A percentile compares a stretch with the other conserved stretches of the same genome.
These are phyloP conservation scores for Heterobasidion occidentale DNA, from an alignment of 1,284 basidiomycete genomes.

Conservation along the genomic window DNA sequence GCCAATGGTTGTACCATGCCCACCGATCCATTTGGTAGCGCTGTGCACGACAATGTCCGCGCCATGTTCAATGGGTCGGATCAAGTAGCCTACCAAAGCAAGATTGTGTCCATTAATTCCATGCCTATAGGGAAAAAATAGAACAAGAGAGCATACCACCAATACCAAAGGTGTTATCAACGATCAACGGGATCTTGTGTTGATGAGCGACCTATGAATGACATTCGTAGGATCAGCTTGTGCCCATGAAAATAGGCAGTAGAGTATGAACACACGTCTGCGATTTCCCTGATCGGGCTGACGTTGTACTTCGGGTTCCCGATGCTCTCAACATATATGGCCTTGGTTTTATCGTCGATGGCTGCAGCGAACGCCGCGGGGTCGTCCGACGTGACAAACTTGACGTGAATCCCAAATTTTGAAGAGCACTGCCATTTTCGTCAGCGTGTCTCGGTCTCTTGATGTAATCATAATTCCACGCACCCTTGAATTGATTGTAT, in stretches of 20 bases:
- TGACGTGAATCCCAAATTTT: conserved; percentile 72
- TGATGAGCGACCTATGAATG: conserved; percentile 50
- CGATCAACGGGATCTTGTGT: conserved; percentile 70
- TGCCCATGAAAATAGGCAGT: too few relatives aligned
- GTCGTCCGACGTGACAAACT: conserved; percentile 61
- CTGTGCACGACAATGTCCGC: conserved; percentile 82
- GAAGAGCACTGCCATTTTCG: conserved; percentile 48
- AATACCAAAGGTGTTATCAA: conserved; percentile 90
- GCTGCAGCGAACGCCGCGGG: conserved; percentile 65
- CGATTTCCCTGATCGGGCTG: conserved; percentile 63
- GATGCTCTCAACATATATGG: conserved; percentile 78
- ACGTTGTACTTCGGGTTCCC: conserved; percentile 82
- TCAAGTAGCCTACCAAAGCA: conserved; percentile 46
- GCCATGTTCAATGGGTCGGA: conserved; percentile 71
- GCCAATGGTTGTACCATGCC: conserved; percentile 84
- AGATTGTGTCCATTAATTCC: background rate
- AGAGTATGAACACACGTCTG: conserved; percentile 42
- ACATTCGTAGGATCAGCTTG: too few relatives aligned
- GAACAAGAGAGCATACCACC: too few relatives aligned
- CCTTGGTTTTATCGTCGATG: conserved; percentile 75
- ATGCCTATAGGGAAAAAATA: too few relatives aligned
- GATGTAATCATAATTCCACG: conserved; percentile 7
- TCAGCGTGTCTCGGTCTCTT: background rate
- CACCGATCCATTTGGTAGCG: conserved; percentile 90
- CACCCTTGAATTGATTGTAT: conserved; percentile 86